Percentiles rank a stretch among this genome's conserved stretches.
Conservation (phyloP, 2,329 filamentous ascomycete species). For the Neofusicoccum ribis region DNA sequence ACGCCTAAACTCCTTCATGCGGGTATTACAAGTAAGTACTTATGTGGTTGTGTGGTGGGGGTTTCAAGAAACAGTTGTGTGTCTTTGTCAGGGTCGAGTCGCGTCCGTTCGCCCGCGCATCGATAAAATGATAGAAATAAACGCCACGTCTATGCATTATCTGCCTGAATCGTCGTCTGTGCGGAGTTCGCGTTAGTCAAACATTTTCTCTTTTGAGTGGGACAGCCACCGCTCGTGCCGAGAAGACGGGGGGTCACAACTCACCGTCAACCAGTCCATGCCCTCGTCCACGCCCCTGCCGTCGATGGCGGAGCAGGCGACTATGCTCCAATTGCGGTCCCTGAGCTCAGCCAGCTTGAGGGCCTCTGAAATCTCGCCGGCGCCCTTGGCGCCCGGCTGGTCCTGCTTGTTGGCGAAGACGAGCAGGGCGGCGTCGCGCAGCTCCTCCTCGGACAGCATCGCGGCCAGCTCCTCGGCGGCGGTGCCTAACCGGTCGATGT, state of each 20-base stretch:
- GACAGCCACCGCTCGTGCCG: too few species aligned
- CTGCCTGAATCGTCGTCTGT: slow-evolving; percentile 19
- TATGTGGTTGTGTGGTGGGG: background rate
- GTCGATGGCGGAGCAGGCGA: slow-evolving; percentile 94
- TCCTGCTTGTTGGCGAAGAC: slow-evolving; percentile 99
- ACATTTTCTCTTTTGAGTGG: too few species aligned
- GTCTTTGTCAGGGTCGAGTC: background rate
- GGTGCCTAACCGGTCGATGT: slow-evolving; percentile 91
- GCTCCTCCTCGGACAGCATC: slow-evolving; percentile 96
- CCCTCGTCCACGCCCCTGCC: slow-evolving; percentile 93
- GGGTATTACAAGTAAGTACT: slow-evolving; percentile 14
- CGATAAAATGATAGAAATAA: background rate
- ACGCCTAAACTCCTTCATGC: slow-evolving; percentile 18
- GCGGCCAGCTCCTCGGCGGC: slow-evolving; percentile 89
- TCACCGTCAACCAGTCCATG: slow-evolving; percentile 97
- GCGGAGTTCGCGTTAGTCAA: background rate
- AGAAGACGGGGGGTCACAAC: slow-evolving; percentile 30
- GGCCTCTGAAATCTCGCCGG: slow-evolving; percentile 94
- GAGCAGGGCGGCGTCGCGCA: slow-evolving; percentile 85
- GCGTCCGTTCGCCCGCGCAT: background rate
- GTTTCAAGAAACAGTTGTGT: background rate
- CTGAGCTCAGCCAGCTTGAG: slow-evolving; percentile 85
- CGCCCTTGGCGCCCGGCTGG: slow-evolving; percentile 93
- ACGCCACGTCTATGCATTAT: slow-evolving; percentile 17
- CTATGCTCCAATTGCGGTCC: slow-evolving; percentile 98